Conservation (phyloP, 2,329 filamentous ascomycete species). For the Stachybotrys elegans region DNA sequence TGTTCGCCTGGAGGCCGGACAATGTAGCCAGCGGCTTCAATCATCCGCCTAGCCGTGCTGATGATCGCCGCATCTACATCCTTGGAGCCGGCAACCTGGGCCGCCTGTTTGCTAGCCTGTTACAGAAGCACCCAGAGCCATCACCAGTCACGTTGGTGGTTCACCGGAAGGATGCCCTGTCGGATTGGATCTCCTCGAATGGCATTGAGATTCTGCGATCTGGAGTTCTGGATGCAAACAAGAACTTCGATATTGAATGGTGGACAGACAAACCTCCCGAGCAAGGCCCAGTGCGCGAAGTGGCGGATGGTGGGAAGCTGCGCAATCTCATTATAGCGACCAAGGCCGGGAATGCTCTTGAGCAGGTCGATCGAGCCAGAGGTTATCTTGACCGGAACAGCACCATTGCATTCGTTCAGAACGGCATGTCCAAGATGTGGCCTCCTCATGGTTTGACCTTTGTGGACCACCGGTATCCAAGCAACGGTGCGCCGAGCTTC, state of each 20-base stretch:
- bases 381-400: constrained; percentile 57
- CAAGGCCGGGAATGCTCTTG: constrained; percentile 66
- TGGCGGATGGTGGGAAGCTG: constrained; percentile 42
- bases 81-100: constrained; percentile 80
- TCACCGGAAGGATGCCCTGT: constrained; percentile 49
- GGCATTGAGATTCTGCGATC: constrained; percentile 40
- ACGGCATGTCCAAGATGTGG: constrained; percentile 72
- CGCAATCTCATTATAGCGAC: constrained; percentile 72
- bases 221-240: constrained; percentile 22
- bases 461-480: constrained; percentile 32
- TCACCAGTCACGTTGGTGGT: constrained; percentile 80
- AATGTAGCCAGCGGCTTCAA: constrained; percentile 16
- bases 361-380: constrained; percentile 53
- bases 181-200: constrained; percentile 38
- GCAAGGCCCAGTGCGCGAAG: constrained; percentile 31
- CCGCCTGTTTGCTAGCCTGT: constrained; percentile 67
- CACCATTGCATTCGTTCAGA: constrained; percentile 81
- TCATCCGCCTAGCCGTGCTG: constrained; percentile 6
- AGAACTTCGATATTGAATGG: constrained; percentile 46
- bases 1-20: constrained; percentile 30
- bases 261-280: constrained; percentile 42
- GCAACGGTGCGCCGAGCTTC: constrained; percentile 55
- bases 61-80: constrained; percentile 60
- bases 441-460: constrained; percentile 45
- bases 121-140: constrained; percentile 53